Percentiles rank a stretch among this genome's conserved stretches.
Conservation (phyloP, 805 yeast species). For the Saccharomycopsis sp. region DNA sequence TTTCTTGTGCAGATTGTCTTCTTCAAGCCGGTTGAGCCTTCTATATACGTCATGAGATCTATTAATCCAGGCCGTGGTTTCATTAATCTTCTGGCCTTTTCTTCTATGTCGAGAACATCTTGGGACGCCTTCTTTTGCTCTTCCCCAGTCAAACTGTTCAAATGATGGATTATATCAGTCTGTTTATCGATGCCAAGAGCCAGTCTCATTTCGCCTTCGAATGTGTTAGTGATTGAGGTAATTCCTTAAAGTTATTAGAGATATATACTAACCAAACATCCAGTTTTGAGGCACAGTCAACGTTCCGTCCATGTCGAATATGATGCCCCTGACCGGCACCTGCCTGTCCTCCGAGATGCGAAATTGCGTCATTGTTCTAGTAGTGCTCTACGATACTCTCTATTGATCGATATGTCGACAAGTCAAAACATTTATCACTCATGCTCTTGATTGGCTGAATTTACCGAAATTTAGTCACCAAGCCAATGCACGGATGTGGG, state of each 20-base stretch:
- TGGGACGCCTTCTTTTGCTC: conserved; percentile 39
- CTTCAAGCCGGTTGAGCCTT: conserved; percentile 28
- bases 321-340: conserved; percentile 39
- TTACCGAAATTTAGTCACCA: no score
- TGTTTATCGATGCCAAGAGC: conserved; percentile 44
- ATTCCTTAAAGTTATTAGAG: no score
- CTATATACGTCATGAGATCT: conserved; percentile 33
- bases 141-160: conserved; percentile 37
- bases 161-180: conserved; percentile 48
- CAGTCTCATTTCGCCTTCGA: conserved; percentile 47
- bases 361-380: neutral
- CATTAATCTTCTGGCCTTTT: conserved; percentile 57
- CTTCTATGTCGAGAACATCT: conserved; percentile 47
- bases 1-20: conserved; percentile 63
- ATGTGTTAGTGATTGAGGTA: neutral
- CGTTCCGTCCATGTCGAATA: conserved; percentile 81
- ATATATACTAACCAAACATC: conserved; percentile 36
- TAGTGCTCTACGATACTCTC: no score
- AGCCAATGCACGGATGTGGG: no score
- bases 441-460: no score
- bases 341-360: neutral
- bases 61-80: conserved; percentile 41
- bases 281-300: conserved; percentile 58
- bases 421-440: no score
- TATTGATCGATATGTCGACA: no score